Evolutionary conservation across 257 asterid species (phyloP).

Genomic region (Forsythia suspensa): DNA sequence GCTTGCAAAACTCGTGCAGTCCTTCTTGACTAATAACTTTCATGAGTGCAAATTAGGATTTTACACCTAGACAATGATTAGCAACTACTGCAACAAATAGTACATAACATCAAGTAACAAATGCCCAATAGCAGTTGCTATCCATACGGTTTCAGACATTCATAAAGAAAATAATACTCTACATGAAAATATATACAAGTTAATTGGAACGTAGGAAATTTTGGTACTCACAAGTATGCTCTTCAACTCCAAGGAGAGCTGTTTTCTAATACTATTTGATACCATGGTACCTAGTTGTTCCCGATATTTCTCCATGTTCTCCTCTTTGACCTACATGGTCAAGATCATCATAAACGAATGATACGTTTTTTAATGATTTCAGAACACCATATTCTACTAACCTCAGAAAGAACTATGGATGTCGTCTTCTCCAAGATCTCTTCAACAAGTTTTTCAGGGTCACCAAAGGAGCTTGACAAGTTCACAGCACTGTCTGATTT

Average conservation of each 20-base stretch:
- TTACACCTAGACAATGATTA: neutral
- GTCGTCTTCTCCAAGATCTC: constrained; percentile 66
- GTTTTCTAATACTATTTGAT: constrained; percentile 43
- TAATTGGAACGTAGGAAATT: neutral
- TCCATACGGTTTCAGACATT: neutral
- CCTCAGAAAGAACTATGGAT: constrained; percentile 59
- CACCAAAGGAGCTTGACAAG: constrained; percentile 36
- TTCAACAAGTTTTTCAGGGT: constrained; percentile 67
- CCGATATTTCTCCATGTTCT: constrained; percentile 37
- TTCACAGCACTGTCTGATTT: constrained; percentile 34
- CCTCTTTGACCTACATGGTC: constrained; percentile 42
- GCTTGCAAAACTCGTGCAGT: neutral
- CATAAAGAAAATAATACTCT: neutral
- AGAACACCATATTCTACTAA: constrained; percentile 20
- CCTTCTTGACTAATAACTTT: neutral
- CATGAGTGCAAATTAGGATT: neutral
- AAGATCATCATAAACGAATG: constrained; percentile 6
- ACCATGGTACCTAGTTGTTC: constrained; percentile 50
- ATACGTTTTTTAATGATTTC: neutral
- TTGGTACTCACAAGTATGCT: constrained; percentile 55
- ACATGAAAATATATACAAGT: neutral
- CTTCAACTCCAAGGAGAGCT: constrained; percentile 58
- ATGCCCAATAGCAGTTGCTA: neutral
- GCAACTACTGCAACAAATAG: neutral
- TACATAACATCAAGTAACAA: neutral